Percentiles rank a stretch among this genome's conserved stretches.
These are phyloP conservation scores for Coprinellus micaceus DNA, from an alignment of 768 basidiomycete genomes.

Conservation along the genomic window DNA sequence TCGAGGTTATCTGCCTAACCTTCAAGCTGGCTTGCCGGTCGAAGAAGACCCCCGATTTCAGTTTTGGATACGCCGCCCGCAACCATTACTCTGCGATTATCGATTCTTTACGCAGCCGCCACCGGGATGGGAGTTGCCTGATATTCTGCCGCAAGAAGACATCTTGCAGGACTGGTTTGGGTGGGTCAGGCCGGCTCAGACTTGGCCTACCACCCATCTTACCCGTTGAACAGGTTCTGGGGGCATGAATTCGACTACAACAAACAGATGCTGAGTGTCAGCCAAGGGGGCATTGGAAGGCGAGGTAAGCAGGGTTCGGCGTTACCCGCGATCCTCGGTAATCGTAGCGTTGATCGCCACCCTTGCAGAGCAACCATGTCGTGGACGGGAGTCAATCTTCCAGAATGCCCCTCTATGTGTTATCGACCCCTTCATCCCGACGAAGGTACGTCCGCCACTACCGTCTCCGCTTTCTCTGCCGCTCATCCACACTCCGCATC, in stretches of 20 bases:
- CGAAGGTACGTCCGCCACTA: conserved; percentile 27
- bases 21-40: conserved; percentile 39
- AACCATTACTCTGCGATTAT: background rate
- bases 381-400: too few species aligned
- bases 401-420: conserved; percentile 19
- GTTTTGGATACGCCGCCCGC: conserved; percentile 5
- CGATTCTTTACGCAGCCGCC: conserved; percentile 6
- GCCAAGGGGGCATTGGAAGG: conserved; percentile 36
- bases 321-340: background rate
- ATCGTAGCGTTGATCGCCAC: background rate
- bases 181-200: conserved; percentile 33
- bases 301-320: background rate
- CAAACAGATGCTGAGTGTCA: conserved; percentile 31
- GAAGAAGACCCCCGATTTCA: background rate
- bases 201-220: background rate
- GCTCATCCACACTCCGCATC: background rate
- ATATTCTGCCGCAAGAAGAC: background rate
- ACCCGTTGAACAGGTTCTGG: conserved; percentile 39
- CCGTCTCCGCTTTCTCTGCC: background rate
- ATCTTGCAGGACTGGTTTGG: conserved; percentile 37
- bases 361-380: too few species aligned
- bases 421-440: conserved; percentile 39
- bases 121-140: conserved; percentile 29
- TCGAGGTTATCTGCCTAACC: conserved; percentile 44
- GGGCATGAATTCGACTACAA: conserved; percentile 32